phyloP scores from a whole-genome alignment of 768 basidiomycete species.

The Pisolithus sp. region DNA sequence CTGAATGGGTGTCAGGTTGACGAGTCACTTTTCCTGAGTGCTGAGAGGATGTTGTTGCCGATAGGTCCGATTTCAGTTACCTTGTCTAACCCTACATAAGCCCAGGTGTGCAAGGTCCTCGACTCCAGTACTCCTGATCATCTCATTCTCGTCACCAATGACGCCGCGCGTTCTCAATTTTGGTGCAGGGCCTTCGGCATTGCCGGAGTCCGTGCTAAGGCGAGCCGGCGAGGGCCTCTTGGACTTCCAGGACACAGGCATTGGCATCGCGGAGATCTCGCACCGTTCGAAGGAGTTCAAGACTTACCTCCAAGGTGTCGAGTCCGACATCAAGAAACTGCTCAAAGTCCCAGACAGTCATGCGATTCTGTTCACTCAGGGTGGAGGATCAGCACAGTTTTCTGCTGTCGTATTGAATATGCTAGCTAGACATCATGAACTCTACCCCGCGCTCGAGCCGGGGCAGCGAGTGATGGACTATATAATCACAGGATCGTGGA shows the following conservation, averaged over 20 bases:
- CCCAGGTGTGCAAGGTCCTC: not conserved
- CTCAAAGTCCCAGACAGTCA: constrained; percentile 81
- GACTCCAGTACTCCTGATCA: too few relatives aligned
- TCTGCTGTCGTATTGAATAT: constrained; percentile 89
- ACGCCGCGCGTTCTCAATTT: constrained; percentile 69
- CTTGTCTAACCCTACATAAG: too few relatives aligned
- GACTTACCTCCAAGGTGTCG: constrained; percentile 55
- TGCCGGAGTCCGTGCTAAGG: constrained; percentile 80
- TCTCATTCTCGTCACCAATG: not conserved
- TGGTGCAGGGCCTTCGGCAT: constrained; percentile 88
- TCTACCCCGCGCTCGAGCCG: constrained; percentile 51
- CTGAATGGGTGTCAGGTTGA: too few relatives aligned
- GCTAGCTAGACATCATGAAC: constrained; percentile 75
- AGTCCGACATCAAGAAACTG: constrained; percentile 64
- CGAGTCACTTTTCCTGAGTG: too few relatives aligned
- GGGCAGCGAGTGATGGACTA: constrained; percentile 74
- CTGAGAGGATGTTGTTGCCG: too few relatives aligned
- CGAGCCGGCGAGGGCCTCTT: constrained; percentile 82
- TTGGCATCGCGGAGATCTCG: constrained; percentile 93
- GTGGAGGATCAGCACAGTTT: constrained; percentile 90
- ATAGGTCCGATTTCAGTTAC: too few relatives aligned
- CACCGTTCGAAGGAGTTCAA: constrained; percentile 91
- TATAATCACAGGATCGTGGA: constrained; percentile 90
- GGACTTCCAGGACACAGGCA: constrained; percentile 86
- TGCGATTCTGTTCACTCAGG: constrained; percentile 86